Evolutionary conservation across 768 basidiomycete species (phyloP).

Genomic region (Gyrodon lividus): DNA sequence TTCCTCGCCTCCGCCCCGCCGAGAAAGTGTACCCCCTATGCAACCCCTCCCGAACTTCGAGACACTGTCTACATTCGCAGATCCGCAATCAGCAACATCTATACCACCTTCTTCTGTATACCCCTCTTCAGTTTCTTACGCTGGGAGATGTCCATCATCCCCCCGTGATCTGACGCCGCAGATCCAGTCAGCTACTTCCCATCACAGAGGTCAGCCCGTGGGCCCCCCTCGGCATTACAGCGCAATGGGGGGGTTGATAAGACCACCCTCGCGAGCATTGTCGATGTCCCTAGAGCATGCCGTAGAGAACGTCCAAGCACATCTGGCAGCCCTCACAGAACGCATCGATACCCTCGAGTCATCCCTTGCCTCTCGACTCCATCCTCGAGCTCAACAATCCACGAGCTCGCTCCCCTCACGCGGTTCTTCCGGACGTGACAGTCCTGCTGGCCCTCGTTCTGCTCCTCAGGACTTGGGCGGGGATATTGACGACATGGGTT

Average conservation of each 20-base stretch:
- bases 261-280: slow-evolving; percentile 42
- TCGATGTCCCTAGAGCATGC: slow-evolving; percentile 59
- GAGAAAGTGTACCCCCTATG: slow-evolving; percentile 49
- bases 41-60: slow-evolving; percentile 74
- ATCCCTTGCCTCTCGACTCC: slow-evolving; percentile 32
- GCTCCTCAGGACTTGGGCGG: slow-evolving; percentile 39
- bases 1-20: slow-evolving; percentile 50
- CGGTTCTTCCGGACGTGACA: slow-evolving; percentile 41
- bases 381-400: slow-evolving; percentile 37
- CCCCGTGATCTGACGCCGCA: slow-evolving; percentile 40
- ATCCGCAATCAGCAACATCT: slow-evolving; percentile 38
- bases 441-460: slow-evolving; percentile 36
- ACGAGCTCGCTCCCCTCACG: slow-evolving; percentile 40
- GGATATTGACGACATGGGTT: slow-evolving; percentile 80
- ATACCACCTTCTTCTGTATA: slow-evolving; percentile 38
- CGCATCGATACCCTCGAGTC: slow-evolving; percentile 71
- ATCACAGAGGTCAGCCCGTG: slow-evolving; percentile 36
- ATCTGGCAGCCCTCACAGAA: slow-evolving; percentile 79
- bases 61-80: slow-evolving; percentile 72
- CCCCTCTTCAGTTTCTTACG: slow-evolving; percentile 37
- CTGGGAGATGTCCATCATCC: slow-evolving; percentile 39
- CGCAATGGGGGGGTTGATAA: slow-evolving; percentile 31
- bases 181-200: slow-evolving; percentile 35
- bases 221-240: slow-evolving; percentile 36
- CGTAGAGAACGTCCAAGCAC: slow-evolving; percentile 76